These are phyloP conservation scores for Purpureocillium lavendulum DNA, from an alignment of 2,329 filamentous ascomycete genomes.

Conservation along the genomic window DNA sequence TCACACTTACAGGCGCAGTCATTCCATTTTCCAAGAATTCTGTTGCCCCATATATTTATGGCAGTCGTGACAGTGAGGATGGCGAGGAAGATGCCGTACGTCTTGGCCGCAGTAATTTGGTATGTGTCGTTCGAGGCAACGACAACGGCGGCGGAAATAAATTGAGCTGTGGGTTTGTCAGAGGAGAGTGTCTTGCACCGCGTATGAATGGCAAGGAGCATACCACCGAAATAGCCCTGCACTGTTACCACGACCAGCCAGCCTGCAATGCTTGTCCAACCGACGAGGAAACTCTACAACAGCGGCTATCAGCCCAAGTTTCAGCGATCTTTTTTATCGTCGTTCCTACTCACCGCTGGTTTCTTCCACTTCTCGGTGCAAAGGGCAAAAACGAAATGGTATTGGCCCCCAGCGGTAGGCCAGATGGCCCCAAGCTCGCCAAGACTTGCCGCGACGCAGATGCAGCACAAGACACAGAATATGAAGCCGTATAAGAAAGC, in stretches of 20 bases:
- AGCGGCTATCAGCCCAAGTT: too few relatives aligned
- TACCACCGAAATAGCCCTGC: conserved; percentile 33
- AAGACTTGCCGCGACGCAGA: conserved; percentile 30
- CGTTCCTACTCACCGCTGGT: conserved; percentile 17
- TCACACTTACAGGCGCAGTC: conserved; percentile 24
- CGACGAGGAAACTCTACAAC: conserved; percentile 31
- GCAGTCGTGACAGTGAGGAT: conserved; percentile 25
- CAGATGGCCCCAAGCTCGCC: conserved; percentile 35
- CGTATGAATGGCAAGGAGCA: too few relatives aligned
- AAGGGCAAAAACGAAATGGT: conserved; percentile 34
- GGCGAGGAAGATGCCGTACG: conserved; percentile 32
- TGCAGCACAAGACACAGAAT: conserved; percentile 35
- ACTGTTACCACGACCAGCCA: conserved; percentile 36
- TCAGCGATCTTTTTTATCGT: too few relatives aligned
- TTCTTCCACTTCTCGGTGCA: conserved; percentile 29
- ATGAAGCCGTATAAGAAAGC: conserved; percentile 35
- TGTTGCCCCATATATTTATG: conserved; percentile 32
- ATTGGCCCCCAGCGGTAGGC: conserved; percentile 38
- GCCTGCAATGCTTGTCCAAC: conserved; percentile 36
- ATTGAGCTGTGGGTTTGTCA: too few relatives aligned
- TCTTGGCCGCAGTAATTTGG: conserved; percentile 26
- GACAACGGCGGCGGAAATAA: conserved; percentile 32
- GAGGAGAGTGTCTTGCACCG: too few relatives aligned
- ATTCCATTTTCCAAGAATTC: conserved; percentile 31
- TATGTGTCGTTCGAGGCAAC: conserved; percentile 29